These are phyloP conservation scores for Rosa rugosa DNA, from an alignment of 306 rosid species.

Conservation along the genomic window DNA sequence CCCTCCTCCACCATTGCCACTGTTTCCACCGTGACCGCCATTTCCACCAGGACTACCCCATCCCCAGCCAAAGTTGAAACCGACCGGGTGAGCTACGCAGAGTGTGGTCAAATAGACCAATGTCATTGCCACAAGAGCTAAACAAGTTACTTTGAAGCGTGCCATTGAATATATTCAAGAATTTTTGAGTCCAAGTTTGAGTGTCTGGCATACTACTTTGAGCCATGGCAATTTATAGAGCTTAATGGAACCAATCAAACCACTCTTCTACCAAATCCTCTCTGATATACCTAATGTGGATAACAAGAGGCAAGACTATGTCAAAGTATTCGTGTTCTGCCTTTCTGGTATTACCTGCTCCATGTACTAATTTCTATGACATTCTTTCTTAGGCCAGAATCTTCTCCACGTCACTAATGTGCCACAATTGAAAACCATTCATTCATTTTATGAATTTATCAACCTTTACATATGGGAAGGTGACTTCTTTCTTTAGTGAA, in stretches of 20 bases:
- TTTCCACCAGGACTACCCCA: slow-evolving; percentile 12
- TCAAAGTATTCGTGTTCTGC: slow-evolving; percentile 25
- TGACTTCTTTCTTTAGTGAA: not conserved
- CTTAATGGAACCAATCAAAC: slow-evolving; percentile 32
- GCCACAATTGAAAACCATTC: not conserved
- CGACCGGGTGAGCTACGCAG: slow-evolving; percentile 48
- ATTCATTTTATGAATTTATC: not conserved
- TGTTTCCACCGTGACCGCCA: slow-evolving; percentile 16
- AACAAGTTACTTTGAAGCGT: slow-evolving; percentile 22
- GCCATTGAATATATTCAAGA: slow-evolving; percentile 28
- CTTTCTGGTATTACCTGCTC: slow-evolving; percentile 43
- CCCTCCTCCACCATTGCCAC: slow-evolving; percentile 41
- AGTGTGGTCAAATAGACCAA: slow-evolving; percentile 30
- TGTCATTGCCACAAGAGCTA: slow-evolving; percentile 24
- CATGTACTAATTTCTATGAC: slow-evolving; percentile 10
- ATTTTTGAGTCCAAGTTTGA: not conserved
- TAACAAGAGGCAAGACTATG: slow-evolving; percentile 36
- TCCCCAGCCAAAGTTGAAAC: slow-evolving; percentile 60
- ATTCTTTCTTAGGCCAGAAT: not conserved
- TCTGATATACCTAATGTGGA: slow-evolving; percentile 30
- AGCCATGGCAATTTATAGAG: slow-evolving; percentile 20
- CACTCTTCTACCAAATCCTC: slow-evolving; percentile 52
- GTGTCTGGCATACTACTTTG: slow-evolving; percentile 19
- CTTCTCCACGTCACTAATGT: not conserved
- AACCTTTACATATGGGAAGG: not conserved